Evolutionary conservation across 179 eudicot genomes (phyloP), one percentile per base, ranked within the genome.

Genomic region (Silene vulgaris): DNA sequence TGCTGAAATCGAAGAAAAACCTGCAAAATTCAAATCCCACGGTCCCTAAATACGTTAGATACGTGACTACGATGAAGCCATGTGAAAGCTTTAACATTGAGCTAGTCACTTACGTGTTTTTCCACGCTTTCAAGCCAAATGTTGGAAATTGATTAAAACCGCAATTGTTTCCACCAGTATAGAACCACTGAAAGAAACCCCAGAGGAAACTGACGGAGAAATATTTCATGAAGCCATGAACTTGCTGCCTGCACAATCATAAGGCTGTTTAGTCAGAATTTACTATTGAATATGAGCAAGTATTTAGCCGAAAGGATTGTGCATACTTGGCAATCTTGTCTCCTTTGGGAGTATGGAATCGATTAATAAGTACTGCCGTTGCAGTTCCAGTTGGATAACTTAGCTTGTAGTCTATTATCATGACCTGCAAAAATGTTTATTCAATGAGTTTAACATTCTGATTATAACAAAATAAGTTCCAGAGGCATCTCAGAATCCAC

Each of bases 311-410:
- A 52, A 29, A 65, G 16, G 61, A 32, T 48, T 65, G 17, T 69
- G 57, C 75, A 61, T 79, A 84, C 87, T 77, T 77, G 62, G 85
- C 83, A 23, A 74, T 84, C 52, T 89, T 77, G 80, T 90, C 90
- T 80, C 92, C 94, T 76, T 86, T 89, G 48, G 97, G 78, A 28
- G 77, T 89, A 62, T 96, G 97, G 71, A 95, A 95, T 5, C 97
- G 91, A 78, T 93, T 96, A 72, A 96, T 93, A 20, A 96, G 96
- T 72, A 89, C 88, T 40, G 92, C 96, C 16, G 99, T 96, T 23
- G 99, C 97, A 28, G 92, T 93, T 82, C 98, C 97, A 83, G 90
- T 96, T 4, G 99, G 99, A 80, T 89, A 96, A 63, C 87, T 3
- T 71, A 92, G 80, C 64, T 89, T 96, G 83, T 96, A 93, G 79